phyloP scores from a whole-genome alignment of 352 stramenopile species.

The Peronospora farinosa region DNA sequence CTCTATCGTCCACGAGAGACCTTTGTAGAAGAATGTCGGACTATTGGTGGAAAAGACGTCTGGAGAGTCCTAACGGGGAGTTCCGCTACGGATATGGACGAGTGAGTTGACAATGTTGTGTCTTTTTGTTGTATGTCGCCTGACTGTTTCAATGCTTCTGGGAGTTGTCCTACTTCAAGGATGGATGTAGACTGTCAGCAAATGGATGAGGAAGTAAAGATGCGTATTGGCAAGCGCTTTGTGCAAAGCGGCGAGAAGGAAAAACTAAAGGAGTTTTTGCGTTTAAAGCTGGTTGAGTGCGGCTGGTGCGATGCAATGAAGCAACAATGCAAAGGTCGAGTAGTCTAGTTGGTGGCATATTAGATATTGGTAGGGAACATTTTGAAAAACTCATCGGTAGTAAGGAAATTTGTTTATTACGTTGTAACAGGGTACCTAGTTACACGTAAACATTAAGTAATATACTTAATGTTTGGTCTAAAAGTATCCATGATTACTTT shows the following conservation, averaged over 20 bases:
- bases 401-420: not conserved
- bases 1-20: too few relatives aligned
- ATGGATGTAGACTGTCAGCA: conserved; percentile 44
- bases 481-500: too few relatives aligned
- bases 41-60: conserved; percentile 22
- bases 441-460: too few relatives aligned
- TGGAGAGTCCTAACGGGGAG: not conserved
- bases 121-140: not conserved
- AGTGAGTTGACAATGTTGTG: too few relatives aligned
- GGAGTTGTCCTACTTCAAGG: conserved; percentile 23
- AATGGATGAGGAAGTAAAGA: conserved; percentile 66
- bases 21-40: conserved; percentile 1
- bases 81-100: too few relatives aligned
- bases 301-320: conserved; percentile 92
- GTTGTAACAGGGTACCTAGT: too few relatives aligned
- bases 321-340: conserved; percentile 70
- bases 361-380: not conserved
- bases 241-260: conserved; percentile 88
- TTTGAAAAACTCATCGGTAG: not conserved
- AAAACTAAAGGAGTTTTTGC: conserved; percentile 83
- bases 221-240: conserved; percentile 84
- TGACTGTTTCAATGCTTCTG: conserved; percentile 14
- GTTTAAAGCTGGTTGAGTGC: conserved; percentile 83
- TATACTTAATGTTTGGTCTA: too few relatives aligned
- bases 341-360: not conserved